These are phyloP conservation scores for Angophora floribunda DNA, from an alignment of 345 rosid genomes.

Conservation along the genomic window DNA sequence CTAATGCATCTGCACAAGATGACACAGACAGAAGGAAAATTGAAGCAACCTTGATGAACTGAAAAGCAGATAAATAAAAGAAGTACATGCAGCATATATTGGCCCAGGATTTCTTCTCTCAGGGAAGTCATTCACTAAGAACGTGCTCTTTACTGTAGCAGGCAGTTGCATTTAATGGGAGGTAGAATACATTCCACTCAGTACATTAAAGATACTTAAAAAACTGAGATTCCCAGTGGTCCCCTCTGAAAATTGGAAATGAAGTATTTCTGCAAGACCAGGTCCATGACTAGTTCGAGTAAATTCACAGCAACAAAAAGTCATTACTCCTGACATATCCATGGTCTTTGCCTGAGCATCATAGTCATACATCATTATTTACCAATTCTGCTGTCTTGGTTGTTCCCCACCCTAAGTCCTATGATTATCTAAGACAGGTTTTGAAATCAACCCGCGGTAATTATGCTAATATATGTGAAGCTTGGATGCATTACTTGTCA, in stretches of 20 bases:
- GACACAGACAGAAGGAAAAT: neutral
- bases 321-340: neutral
- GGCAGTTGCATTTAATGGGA: neutral
- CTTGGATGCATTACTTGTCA: constrained; percentile 35
- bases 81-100: neutral
- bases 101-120: neutral
- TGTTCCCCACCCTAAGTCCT: neutral
- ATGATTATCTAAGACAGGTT: neutral
- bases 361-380: neutral
- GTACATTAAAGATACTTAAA: neutral
- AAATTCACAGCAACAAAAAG: neutral
- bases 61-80: neutral
- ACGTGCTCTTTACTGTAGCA: neutral
- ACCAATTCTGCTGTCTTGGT: neutral
- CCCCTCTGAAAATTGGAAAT: neutral
- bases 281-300: neutral
- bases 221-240: neutral
- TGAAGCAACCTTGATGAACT: neutral
- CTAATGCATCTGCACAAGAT: constrained; percentile 40
- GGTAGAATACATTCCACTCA: neutral
- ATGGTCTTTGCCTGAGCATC: neutral
- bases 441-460: neutral
- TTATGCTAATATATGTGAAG: neutral
- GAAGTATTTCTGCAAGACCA: neutral
- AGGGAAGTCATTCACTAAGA: neutral